Evolutionary conservation across 2,329 filamentous ascomycete species (phyloP), one percentile per base, ranked within the genome.

Genomic region (Epicoccum nigrum): DNA sequence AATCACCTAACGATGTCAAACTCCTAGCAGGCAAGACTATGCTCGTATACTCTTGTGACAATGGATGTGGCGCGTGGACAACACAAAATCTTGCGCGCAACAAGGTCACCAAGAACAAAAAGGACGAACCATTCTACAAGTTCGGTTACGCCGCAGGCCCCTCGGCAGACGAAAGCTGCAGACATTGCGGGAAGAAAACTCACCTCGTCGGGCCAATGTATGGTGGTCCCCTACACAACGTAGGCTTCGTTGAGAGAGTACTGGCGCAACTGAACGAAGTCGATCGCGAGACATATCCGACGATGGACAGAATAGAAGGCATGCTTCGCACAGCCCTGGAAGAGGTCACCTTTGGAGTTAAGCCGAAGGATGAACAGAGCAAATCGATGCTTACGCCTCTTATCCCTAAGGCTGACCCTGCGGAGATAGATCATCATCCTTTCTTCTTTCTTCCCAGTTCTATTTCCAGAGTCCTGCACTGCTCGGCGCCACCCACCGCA

Each of bases 171-270:
- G 79, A 82, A 13, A 76, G 80, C 31, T 99, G 94, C 72, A 81
- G 86, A 53, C 91, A 97, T 71, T 99, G 94, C 69, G 89, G 88
- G 7, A 86, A 83, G 67, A 93, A 88, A 69, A 95, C 88, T 75
- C 94, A 97, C 72, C 73, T 97, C 12, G 88, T 86, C 4, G 94
- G 94, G 1, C 94, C 94, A 0, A 97, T 99, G 93, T 99, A 92
- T 77, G 92, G 85, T 27, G 94, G 94, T 1, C 89, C 88, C 16
- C 78, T 99, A 7, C 94, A 99, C 74, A 92, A 92, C 35, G 82
- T 85, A 6, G 83, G 86, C 2, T 99, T 97, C 67, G 85, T 99
- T 55, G 83, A 89, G 65, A 84, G 83, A 48, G 86, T 99, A 19
- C 80, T 99, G 13, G 83, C 86, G 34, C 83, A 87, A 50, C 80